Evolutionary conservation across 202 grass and related monocot genomes (phyloP).

Genomic region (Panicum hallii): DNA sequence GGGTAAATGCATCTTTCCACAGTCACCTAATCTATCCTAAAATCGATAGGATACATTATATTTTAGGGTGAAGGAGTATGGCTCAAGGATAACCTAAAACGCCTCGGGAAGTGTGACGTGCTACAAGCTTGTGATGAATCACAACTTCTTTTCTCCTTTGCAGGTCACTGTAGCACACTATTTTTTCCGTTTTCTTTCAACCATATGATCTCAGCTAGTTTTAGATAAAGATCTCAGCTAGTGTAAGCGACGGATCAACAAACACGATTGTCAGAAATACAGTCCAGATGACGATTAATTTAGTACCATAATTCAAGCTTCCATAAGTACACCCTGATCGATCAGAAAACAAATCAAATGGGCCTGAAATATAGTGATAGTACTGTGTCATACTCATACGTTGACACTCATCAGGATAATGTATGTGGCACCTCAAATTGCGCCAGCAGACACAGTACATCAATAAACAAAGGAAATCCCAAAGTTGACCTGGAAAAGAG

Average conservation of each 20-base stretch:
- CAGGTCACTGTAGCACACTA: too few species aligned
- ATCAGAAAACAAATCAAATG: background rate
- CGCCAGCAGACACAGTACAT: background rate
- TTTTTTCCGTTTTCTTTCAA: background rate
- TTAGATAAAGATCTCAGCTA: too few species aligned
- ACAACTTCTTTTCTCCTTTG: too few species aligned
- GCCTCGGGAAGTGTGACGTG: too few species aligned
- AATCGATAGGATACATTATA: too few species aligned
- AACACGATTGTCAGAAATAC: background rate
- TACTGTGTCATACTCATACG: too few species aligned
- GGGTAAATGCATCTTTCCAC: too few species aligned
- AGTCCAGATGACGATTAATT: background rate
- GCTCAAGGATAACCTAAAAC: too few species aligned
- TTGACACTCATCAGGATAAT: too few species aligned
- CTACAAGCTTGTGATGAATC: too few species aligned
- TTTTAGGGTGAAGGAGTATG: too few species aligned
- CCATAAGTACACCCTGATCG: background rate
- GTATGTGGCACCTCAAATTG: background rate
- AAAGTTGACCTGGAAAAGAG: background rate
- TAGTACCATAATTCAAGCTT: background rate
- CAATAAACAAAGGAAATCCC: background rate
- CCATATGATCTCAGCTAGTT: background rate
- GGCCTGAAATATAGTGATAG: background rate
- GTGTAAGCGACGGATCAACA: background rate
- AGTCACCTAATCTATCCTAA: too few species aligned